phyloP scores from a whole-genome alignment of 2,329 filamentous ascomycete species.

The Nemania sp. region DNA sequence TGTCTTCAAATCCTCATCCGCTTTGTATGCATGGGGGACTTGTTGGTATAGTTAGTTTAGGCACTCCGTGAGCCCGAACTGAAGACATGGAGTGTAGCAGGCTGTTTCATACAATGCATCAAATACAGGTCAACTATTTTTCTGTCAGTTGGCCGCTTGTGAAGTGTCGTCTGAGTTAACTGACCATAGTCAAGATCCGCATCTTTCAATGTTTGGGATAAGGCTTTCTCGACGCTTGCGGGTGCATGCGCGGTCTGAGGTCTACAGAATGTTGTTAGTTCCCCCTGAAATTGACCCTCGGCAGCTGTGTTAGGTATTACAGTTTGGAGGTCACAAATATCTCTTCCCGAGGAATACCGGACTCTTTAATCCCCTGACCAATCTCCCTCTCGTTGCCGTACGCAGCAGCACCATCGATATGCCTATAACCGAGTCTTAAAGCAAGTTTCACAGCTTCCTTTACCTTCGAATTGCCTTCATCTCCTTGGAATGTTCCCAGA shows the following conservation, averaged over 20 bases:
- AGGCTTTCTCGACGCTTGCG: slow-evolving; percentile 30
- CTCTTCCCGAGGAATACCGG: slow-evolving; percentile 44
- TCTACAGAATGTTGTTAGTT: slow-evolving; percentile 22
- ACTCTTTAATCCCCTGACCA: slow-evolving; percentile 47
- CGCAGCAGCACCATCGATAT: slow-evolving; percentile 47
- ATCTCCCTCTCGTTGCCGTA: slow-evolving; percentile 49
- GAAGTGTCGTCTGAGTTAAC: slow-evolving; percentile 20
- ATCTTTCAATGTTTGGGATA: slow-evolving; percentile 30
- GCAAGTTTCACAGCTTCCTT: slow-evolving; percentile 46
- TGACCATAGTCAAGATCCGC: slow-evolving; percentile 31
- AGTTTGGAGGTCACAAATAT: slow-evolving; percentile 50
- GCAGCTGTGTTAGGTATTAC: slow-evolving; percentile 34
- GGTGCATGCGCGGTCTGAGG: slow-evolving; percentile 33
- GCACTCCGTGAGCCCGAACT: slow-evolving; percentile 4
- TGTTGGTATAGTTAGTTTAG: slow-evolving; percentile 23
- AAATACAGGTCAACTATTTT: slow-evolving; percentile 37
- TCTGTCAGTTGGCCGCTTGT: slow-evolving; percentile 15
- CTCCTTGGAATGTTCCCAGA: slow-evolving; percentile 47
- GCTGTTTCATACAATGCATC: slow-evolving; percentile 35
- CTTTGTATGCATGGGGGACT: slow-evolving; percentile 36
- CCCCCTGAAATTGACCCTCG: slow-evolving; percentile 10
- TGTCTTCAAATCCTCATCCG: slow-evolving; percentile 32
- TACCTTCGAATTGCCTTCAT: slow-evolving; percentile 44
- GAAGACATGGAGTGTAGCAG: slow-evolving; percentile 5
- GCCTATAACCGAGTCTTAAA: slow-evolving; percentile 45